Evolutionary conservation across 1,284 basidiomycete species (phyloP).

Genomic region (Inonotus obliquus): DNA sequence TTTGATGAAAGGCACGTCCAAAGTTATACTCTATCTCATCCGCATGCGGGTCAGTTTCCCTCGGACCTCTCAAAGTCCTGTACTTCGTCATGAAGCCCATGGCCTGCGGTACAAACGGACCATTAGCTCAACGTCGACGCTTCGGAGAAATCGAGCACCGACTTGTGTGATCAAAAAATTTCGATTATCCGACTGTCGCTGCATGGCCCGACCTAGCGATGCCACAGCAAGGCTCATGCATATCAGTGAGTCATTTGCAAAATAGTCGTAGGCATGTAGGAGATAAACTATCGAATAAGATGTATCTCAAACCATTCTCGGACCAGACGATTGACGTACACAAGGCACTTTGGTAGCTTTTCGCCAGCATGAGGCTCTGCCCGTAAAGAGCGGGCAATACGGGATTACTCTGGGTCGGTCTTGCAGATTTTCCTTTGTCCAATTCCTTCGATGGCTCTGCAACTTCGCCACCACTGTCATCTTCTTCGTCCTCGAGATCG

Average conservation of each 20-base stretch:
- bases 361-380: conserved; percentile 78
- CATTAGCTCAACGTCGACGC: not conserved
- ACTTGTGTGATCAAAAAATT: conserved; percentile 83
- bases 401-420: conserved; percentile 74
- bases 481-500: conserved; percentile 26
- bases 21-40: conserved; percentile 91
- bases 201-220: conserved; percentile 86
- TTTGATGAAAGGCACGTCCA: conserved; percentile 85
- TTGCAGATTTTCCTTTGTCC: conserved; percentile 25
- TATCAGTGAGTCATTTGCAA: conserved; percentile 79
- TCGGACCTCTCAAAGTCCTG: conserved; percentile 47
- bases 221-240: conserved; percentile 80
- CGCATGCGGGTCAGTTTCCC: conserved; percentile 36
- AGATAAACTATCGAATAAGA: conserved; percentile 64
- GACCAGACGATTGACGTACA: conserved; percentile 50
- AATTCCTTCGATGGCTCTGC: conserved; percentile 23
- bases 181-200: conserved; percentile 91
- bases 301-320: conserved; percentile 7
- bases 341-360: conserved; percentile 86
- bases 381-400: conserved; percentile 80
- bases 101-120: conserved; percentile 42
- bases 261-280: conserved; percentile 82
- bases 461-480: conserved; percentile 29
- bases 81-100: conserved; percentile 82
- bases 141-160: conserved; percentile 8